Base-by-base conservation (phyloP, 2,329 filamentous ascomycete species). In the Gyromitra esculenta region DNA sequence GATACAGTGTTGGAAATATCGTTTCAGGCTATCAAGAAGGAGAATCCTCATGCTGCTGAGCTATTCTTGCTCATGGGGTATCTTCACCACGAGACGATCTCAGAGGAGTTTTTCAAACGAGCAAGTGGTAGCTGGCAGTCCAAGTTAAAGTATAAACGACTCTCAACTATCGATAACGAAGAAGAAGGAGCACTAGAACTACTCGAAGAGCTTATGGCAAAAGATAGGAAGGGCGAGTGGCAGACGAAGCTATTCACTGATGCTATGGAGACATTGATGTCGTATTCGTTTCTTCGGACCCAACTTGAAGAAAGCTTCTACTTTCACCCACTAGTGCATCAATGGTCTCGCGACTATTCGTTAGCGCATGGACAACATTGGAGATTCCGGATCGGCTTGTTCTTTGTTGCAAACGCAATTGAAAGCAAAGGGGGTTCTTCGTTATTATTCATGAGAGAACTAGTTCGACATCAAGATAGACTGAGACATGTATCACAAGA, bases 1-100 rank as follows among this genome's bases (percentile, higher is more conserved):
- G 21, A 35, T n/a, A 65, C 59, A 8, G 64, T 41, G 15, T 65
- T 60, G 69, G 57, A 66, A 25, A 52, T 73, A 48, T 52, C 59
- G 15, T 65, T 73, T 43, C 8, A 52, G 13, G 45, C 35, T 13
- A 35, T 73, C 21, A 48, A 56, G 15, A 60, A 65, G 39, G 56
- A 52, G 41, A 56, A n/a, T 31, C 31, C 31, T 37, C 5, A 39
- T 6, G 41, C 69, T 21, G 39, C 18, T 5, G 69, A 73, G 9
- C 39, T 73, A 11, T 39, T 73, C 5, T 48, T 65, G 54, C 39
- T 66, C 7, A 43, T 73, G n/a, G 48, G 57, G 25, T 65, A 50
- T 9, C 50, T 73, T 5, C 69, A 73, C 45, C 43, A 66, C 25
- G 60, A 56, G 31, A 25, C 52, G 11, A 66, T 73, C 9, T 56